Evolutionary conservation across 495 filamentous ascomycete genomes (phyloP), one percentile per base, ranked within the genome.

Genomic region (Penicillium samsonianum): DNA sequence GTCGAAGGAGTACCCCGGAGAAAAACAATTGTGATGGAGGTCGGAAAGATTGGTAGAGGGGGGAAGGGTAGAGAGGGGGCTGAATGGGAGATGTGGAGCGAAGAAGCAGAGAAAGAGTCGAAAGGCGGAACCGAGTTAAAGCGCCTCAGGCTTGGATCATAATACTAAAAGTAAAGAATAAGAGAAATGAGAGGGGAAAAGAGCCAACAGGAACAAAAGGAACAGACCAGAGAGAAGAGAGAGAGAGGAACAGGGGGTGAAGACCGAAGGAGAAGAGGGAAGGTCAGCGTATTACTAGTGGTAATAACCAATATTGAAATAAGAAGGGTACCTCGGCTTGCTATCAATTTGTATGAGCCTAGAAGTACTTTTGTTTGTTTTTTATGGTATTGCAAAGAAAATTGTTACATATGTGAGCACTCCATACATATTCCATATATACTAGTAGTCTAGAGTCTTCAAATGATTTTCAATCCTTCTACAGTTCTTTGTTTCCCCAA

Each of bases 1-100:
- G 60, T 63, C 69, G 67, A 50, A 64, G 28, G 47, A 48, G 55
- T 56, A 60, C 65, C 69, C 69, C 68, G 66, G 56, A 50, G 43
- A 61, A 56, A 49, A 50, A 57, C 60, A 66, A 68, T 57, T 25
- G 19, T 33, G 57, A 52, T 53, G 47, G 47, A 50, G 30, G 35
- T 53, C 50, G 50, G 35, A 43, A 31, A 42, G 38, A 19, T 28
- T 30, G 25, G 26, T 5, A 52, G 40, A 62, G 50, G 64, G 50
- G 64, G 63, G 46, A 54, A 49, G 30, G 49, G 35, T 50, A 50
- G 53, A 41, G 46, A 59, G 53, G 60, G 49, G 51, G 50, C 50
- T 52, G 33, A 57, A 57, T 40, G 25, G 17, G 33, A 41, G 54
- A 33, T 20, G 41, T 42, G 55, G 46, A 43, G 37, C n/a, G 23